Conservation (phyloP, 2,329 filamentous ascomycete species). For the Alternaria sp. region DNA sequence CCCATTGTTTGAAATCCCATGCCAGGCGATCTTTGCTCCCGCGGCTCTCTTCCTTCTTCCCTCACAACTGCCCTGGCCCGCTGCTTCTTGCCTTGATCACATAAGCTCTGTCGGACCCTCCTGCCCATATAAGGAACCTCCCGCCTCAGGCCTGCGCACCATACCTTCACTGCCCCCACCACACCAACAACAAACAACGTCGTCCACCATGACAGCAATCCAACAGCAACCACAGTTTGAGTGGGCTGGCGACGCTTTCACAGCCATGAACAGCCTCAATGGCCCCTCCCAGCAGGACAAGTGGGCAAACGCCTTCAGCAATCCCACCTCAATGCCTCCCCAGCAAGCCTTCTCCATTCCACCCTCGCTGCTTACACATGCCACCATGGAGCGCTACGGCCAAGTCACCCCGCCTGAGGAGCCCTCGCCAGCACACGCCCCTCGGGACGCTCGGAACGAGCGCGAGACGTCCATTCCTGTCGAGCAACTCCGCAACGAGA, state of each 20-base stretch:
- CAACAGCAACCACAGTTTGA: slow-evolving; percentile 27
- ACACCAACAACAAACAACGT: not conserved
- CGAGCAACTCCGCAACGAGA: slow-evolving; percentile 38
- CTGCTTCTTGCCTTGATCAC: not conserved
- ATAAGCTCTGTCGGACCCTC: not conserved
- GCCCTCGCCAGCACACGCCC: slow-evolving; percentile 32
- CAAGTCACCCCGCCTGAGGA: slow-evolving; percentile 49
- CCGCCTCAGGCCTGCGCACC: not conserved
- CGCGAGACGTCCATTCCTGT: slow-evolving; percentile 37
- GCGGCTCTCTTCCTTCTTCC: slow-evolving; percentile 4
- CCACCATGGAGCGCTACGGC: slow-evolving; percentile 40
- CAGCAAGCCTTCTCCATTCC: slow-evolving; percentile 33
- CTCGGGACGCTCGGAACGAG: slow-evolving; percentile 6
- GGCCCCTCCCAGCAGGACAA: slow-evolving; percentile 25
- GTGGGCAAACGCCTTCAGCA: slow-evolving; percentile 28
- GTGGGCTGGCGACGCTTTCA: slow-evolving; percentile 39
- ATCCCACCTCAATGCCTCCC: slow-evolving; percentile 4
- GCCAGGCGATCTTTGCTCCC: not conserved
- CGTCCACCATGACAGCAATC: slow-evolving; percentile 26
- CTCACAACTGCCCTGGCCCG: not conserved
- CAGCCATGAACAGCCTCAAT: slow-evolving; percentile 28
- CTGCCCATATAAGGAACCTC: not conserved
- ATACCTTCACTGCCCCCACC: not conserved
- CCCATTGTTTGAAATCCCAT: slow-evolving; percentile 19
- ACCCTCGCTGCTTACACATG: slow-evolving; percentile 35